These are phyloP conservation scores for Hypoxylon sp. DNA, from an alignment of 2,329 filamentous ascomycete genomes.

Conservation along the genomic window DNA sequence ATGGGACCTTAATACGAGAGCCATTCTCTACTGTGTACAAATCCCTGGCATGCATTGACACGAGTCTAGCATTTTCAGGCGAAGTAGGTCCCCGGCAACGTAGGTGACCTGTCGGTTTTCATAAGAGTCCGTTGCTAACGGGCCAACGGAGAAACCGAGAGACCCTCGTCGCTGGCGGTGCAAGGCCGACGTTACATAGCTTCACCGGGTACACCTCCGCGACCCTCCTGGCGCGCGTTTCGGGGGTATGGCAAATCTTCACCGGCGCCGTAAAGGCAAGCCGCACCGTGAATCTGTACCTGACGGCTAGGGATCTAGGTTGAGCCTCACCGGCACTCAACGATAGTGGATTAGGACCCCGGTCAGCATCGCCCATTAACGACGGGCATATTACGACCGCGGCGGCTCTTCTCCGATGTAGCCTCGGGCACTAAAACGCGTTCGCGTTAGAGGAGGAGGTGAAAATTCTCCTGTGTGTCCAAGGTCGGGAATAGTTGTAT, in stretches of 20 bases:
- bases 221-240: constrained; percentile 13
- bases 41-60: constrained; percentile 8
- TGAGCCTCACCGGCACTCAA: constrained; percentile 27
- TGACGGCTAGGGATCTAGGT: constrained; percentile 28
- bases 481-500: not conserved
- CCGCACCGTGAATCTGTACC: constrained; percentile 24
- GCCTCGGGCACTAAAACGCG: constrained; percentile 26
- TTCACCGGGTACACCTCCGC: constrained; percentile 34
- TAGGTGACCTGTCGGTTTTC: constrained; percentile 16
- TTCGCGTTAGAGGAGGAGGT: constrained; percentile 5
- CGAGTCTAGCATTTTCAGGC: constrained; percentile 8
- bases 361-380: constrained; percentile 4
- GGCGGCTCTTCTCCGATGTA: constrained; percentile 34
- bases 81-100: constrained; percentile 15
- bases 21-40: constrained; percentile 4
- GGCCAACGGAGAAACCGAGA: constrained; percentile 5
- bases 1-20: constrained; percentile 8
- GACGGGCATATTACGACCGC: constrained; percentile 3
- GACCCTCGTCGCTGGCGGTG: constrained; percentile 8
- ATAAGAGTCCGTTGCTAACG: not conserved
- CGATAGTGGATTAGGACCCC: not conserved
- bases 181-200: constrained; percentile 40
- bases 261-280: constrained; percentile 37
- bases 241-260: constrained; percentile 16
- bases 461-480: constrained; percentile 14